Evolutionary conservation across 78 protist genomes (phyloP), one percentile per base, ranked within the genome.

Genomic region (Cyanophora paradoxa): DNA sequence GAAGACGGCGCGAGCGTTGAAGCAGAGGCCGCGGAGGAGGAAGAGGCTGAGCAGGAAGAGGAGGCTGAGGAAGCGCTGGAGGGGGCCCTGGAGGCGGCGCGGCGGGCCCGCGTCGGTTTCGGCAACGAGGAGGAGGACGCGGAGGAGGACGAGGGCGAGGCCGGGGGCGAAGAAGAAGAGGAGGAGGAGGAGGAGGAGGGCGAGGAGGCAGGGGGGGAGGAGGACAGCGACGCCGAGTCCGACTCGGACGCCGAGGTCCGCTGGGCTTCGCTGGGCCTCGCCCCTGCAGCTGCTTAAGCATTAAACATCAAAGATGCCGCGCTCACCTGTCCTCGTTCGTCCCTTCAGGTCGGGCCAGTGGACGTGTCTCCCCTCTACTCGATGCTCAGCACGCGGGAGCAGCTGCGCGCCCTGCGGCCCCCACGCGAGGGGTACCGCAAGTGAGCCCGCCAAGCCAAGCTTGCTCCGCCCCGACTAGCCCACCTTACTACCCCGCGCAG

Each of bases 341-440:
- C n/a, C n/a, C n/a, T n/a, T n/a, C n/a, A 26, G 26, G 37, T 31
- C 26, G 57, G 52, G n/a, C 31, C 37, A 20, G 74, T 95, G 41
- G 67, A 71, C 40, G 97, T 96, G 26, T 81, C 93, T 39, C 98
- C 99, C 20, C 84, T 98, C 41, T 98, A 88, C 82, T 48, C 98
- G 24, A 54, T 86, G 62, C 63, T 97, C 57, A 72, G 92, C 20
- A 46, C 83, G 31, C 24, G 20, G n/a, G 48, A 58, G 85, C 99
- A 96, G 77, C 84, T 81, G 93, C 39, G 72, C 34, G 87, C 87
- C 28, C 88, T 88, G 40, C 64, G 70, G 71, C 80, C 61, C n/a
- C 70, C 54, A 31, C 52, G 44, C 2, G 22, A 48, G 28, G 79
- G 70, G 30, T n/a, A n/a, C n/a, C n/a, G n/a, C n/a, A n/a, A n/a